Percentiles rank a stretch among this genome's conserved stretches.
These are phyloP conservation scores for Lablab purpureus DNA, from an alignment of 306 rosid genomes.

Conservation along the genomic window DNA sequence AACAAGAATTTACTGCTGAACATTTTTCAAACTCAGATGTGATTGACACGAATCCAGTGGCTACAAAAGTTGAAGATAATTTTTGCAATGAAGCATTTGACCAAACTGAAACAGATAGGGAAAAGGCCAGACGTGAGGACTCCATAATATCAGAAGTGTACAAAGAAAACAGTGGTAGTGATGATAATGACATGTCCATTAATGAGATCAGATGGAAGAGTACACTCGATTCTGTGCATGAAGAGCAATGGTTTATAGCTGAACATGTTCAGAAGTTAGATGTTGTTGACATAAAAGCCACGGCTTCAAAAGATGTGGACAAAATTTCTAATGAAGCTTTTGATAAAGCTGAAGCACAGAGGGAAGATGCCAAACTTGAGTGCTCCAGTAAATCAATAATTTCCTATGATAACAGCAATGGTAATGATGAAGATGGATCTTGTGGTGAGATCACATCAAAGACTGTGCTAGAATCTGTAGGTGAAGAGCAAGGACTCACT, in stretches of 20 bases:
- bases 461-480: slow-evolving; percentile 49
- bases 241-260: slow-evolving; percentile 45
- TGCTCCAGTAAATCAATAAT: slow-evolving; percentile 44
- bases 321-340: slow-evolving; percentile 11
- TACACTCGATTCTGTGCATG: slow-evolving; percentile 45
- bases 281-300: slow-evolving; percentile 46
- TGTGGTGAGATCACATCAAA: slow-evolving; percentile 51
- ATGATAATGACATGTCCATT: slow-evolving; percentile 10
- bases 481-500: slow-evolving; percentile 48
- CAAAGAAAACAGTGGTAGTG: slow-evolving; percentile 4
- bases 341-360: slow-evolving; percentile 45
- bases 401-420: not conserved
- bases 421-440: slow-evolving; percentile 19
- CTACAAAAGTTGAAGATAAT: slow-evolving; percentile 49
- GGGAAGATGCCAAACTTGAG: slow-evolving; percentile 46
- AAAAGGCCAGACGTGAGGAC: slow-evolving; percentile 48
- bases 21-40: slow-evolving; percentile 48
- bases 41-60: slow-evolving; percentile 51
- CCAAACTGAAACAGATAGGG: slow-evolving; percentile 43
- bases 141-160: slow-evolving; percentile 45
- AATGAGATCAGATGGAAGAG: slow-evolving; percentile 44
- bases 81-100: slow-evolving; percentile 41
- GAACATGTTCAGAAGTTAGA: slow-evolving; percentile 45
- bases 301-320: slow-evolving; percentile 37
- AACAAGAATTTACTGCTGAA: slow-evolving; percentile 49